Evolutionary conservation across 2,329 filamentous ascomycete species (phyloP).

Genomic region (Coniochaeta hoffmannii): DNA sequence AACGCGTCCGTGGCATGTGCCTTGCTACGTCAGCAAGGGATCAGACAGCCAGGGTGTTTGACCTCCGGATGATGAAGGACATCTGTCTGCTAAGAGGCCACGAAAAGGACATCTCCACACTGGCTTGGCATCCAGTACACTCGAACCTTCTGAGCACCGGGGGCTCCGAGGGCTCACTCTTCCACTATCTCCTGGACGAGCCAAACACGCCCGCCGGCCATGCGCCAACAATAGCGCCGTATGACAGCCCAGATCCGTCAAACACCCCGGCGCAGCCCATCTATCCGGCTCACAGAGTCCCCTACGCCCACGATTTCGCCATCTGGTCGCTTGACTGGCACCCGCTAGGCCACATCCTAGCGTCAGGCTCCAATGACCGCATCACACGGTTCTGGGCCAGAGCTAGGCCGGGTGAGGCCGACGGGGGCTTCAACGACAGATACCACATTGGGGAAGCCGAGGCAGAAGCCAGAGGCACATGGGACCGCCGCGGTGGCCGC

Average conservation of each 20-base stretch:
- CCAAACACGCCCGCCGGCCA: slow-evolving; percentile 76
- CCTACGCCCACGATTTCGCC: slow-evolving; percentile 85
- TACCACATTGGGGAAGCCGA: slow-evolving; percentile 94
- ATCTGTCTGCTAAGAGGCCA: slow-evolving; percentile 89
- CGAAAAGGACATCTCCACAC: slow-evolving; percentile 89
- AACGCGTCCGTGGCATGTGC: slow-evolving; percentile 74
- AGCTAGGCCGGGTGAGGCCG: slow-evolving; percentile 77
- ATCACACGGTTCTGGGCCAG: slow-evolving; percentile 97
- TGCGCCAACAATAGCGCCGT: slow-evolving; percentile 67
- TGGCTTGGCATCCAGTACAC: slow-evolving; percentile 92
- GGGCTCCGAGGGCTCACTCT: slow-evolving; percentile 80
- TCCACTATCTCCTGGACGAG: slow-evolving; percentile 94
- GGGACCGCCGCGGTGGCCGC: slow-evolving; percentile 71
- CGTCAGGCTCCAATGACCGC: slow-evolving; percentile 91
- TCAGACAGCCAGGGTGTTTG: slow-evolving; percentile 87
- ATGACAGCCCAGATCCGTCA: slow-evolving; percentile 72
- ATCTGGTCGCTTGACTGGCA: slow-evolving; percentile 99
- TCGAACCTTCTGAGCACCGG: slow-evolving; percentile 84
- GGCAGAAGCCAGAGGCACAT: slow-evolving; percentile 91
- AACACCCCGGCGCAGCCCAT: slow-evolving; percentile 84
- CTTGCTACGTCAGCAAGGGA: slow-evolving; percentile 91
- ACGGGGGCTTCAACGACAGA: slow-evolving; percentile 77
- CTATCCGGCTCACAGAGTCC: slow-evolving; percentile 79
- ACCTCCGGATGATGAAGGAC: slow-evolving; percentile 97
- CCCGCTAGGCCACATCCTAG: slow-evolving; percentile 88